Percentiles rank a stretch among this genome's conserved stretches.
Conservation (phyloP, 2,329 filamentous ascomycete genomes). For the Claviceps sp. region DNA sequence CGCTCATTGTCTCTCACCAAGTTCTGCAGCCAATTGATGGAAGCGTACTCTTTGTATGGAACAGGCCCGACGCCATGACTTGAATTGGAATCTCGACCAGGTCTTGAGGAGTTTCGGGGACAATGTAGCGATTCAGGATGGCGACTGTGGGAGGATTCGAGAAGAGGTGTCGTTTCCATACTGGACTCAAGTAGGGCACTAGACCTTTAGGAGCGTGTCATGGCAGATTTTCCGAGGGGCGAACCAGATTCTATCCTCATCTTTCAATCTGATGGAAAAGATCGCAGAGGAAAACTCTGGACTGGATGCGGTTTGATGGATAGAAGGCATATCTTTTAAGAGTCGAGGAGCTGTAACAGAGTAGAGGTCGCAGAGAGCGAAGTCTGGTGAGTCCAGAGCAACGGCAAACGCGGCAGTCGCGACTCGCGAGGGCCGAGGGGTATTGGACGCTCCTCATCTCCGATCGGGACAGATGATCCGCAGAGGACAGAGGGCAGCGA, state of each 20-base stretch:
- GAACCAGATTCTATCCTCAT: neutral
- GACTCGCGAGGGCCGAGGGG: too few species aligned
- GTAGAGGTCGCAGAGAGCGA: too few species aligned
- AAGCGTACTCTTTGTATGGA: constrained; percentile 48
- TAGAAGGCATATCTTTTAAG: too few species aligned
- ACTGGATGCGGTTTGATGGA: too few species aligned
- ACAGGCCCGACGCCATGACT: constrained; percentile 11
- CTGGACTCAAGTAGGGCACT: neutral
- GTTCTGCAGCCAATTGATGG: constrained; percentile 50
- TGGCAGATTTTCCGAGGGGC: neutral
- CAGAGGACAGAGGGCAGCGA: too few species aligned
- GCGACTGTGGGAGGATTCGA: neutral
- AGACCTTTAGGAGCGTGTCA: neutral
- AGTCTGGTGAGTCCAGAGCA: too few species aligned
- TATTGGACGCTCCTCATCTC: too few species aligned
- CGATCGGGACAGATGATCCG: too few species aligned
- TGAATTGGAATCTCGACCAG: neutral
- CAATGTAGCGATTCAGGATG: neutral
- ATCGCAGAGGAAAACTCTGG: neutral
- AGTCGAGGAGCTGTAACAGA: too few species aligned
- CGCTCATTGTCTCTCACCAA: constrained; percentile 45
- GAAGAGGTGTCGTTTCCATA: neutral
- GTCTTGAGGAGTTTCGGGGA: neutral
- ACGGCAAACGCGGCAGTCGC: too few species aligned
- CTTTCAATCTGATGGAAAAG: neutral